Evolutionary conservation across 768 basidiomycete genomes (phyloP), one percentile per base, ranked within the genome.

Genomic region (Lentinula sp.): DNA sequence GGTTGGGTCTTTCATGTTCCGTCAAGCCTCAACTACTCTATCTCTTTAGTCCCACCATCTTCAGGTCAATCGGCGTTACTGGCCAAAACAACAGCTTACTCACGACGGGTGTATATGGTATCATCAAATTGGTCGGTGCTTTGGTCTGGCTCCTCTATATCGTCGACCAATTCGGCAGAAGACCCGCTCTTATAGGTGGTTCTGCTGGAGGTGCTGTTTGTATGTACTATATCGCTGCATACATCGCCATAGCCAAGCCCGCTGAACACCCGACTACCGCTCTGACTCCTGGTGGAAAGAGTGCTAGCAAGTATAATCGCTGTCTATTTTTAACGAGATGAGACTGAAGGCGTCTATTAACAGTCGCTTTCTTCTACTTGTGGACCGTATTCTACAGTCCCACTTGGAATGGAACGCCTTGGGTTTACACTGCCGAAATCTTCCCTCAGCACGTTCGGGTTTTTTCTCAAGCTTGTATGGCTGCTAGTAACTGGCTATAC

Each of bases 91-190:
- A 74, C 3, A 69, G 69, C 8, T 70, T 79, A 9, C 74, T 80
- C 59, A 77, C 77, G 0, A 79, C 80, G 20, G 80, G 81, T 54
- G 77, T 82, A 53, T 83, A 79, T 64, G 83, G 81, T 12, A 72
- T 57, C 71, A 73, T 75, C 61, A 75, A 76, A 57, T 64, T 75
- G 5, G 45, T 72, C 15, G 72, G 73, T n/a, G 66, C 74, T 12
- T 63, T 81, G 20, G 56, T 81, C 56, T 82, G 73, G 74, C 63
- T 79, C 37, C 65, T 79, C 43, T 76, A 72, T 61, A 64, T 80
- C 23, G 72, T 80, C 48, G 78, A 81, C 61, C 64, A 66, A 15
- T 69, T 75, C n/a, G 81, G 82, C 1, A 70, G 82, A 4, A 72
- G 79, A 0, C 62, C 63, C 0, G 62, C 79, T 2, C 72, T 81